Evolutionary conservation across 345 rosid species (phyloP), one percentile per base, ranked within the genome.

Genomic region (Eucalyptus albens): DNA sequence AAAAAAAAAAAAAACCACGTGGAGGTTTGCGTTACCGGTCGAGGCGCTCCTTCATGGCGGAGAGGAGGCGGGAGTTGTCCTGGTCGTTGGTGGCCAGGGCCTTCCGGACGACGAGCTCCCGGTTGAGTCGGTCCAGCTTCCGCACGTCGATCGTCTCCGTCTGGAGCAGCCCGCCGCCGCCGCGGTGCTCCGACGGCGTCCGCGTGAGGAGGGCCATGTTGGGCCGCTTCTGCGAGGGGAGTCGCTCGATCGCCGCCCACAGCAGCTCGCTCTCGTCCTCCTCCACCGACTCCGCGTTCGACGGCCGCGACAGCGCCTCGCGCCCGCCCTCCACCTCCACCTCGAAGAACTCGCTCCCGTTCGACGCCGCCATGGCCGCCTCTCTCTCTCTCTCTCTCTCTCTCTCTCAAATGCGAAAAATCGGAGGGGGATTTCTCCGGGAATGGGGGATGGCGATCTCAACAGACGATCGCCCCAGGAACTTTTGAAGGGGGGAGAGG

Each of bases 61-160:
- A 91, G 90, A 97, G 97, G 29, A 97, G 96, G 12, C 50, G 91
- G 87, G 37, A 91, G 86, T 97, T 97, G 88, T 97, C 99, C 89
- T 96, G 99, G 83, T 94, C 97, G 51, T 94, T 94, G 51, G 99
- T 96, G 6, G 99, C 99, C 40, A 97, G 92, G 6, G 99, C 99
- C 88, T 95, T 94, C 91, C 94, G 93, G 49, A 97, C 96, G 27
- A 97, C 91, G 31, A 93, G 96, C 91, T 97, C 99, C 31, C 99
- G 94, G 26, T 89, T 89, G 11, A 72, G 31, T 11, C 97, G 96
- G 89, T 93, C 95, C 11, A 97, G 92, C 62, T 90, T 96, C 88
- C 93, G 92, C 26, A 97, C 99, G 50, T 97, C 98, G 15, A 96
- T 91, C 33, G 95, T 93, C 91, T 96, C 98, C 19, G 91, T 91